Evolutionary conservation across 345 rosid species (phyloP), one percentile per base, ranked within the genome.

Genomic region (sweet orange (Citrus sinensis)): DNA sequence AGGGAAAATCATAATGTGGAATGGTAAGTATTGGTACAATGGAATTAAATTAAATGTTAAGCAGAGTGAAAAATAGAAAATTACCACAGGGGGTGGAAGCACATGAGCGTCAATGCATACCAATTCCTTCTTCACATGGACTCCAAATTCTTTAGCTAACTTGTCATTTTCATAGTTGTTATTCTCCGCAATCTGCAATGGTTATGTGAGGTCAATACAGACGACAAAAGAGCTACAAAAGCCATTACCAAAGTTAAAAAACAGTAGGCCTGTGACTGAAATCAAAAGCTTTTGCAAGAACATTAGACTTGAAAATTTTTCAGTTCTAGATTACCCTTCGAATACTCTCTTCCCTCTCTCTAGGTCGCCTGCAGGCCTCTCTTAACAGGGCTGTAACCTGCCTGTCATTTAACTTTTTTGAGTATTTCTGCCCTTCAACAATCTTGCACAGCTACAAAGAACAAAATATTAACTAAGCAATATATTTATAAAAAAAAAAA

Each of bases 351-450:
- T 89, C 93, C 83, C 95, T 83, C 0, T 70, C 79, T 0, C 0
- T 1, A 49, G 98, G 98, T 25, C 97, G 90, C 77, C 83, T 87
- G 77, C 98, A 95, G 4, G 97, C 90, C 25, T 93, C 97, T 74
- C 20, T 87, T 24, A 95, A 71, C 54, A 95, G 70, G 1, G 82
- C 80, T 42, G 79, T 83, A 1, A 95, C 93, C 80, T 93, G 98
- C 30, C 40, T 87, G 7, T 89, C 90, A 77, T 88, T 95, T 16
- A 93, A 78, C 75, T 80, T 88, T 76, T 86, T 90, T 0, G 92
- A 73, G 60, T 93, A 95, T 51, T 94, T 55, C 46, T 95, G 98
- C 9, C 92, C 91, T 6, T 58, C 84, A 17, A 79, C 88, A 22
- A 95, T 93, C 37, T 22, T 65, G 29, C 98, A 93, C 10, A 90